Conservation (phyloP, 331 rosid genomes). For the Acacia pycnantha region DNA sequence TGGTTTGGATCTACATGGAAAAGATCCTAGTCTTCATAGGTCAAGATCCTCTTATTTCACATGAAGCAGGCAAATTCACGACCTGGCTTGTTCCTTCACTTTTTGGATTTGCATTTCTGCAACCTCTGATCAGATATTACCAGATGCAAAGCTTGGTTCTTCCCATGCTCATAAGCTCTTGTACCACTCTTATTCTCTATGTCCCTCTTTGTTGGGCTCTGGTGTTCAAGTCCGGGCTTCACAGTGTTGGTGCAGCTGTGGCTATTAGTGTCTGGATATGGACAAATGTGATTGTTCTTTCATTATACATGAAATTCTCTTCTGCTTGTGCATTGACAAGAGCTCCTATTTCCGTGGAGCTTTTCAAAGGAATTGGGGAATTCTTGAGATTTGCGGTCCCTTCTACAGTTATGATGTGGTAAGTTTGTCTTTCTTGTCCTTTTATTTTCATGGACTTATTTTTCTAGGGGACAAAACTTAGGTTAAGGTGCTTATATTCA, state of each 20-base stretch:
- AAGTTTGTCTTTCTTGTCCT: not conserved
- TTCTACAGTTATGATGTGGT: slow-evolving; percentile 20
- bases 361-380: not conserved
- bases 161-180: slow-evolving; percentile 56
- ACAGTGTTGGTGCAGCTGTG: slow-evolving; percentile 42
- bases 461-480: not conserved
- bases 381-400: slow-evolving; percentile 18
- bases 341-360: slow-evolving; percentile 3
- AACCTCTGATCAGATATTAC: slow-evolving; percentile 54
- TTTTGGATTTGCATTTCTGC: slow-evolving; percentile 59
- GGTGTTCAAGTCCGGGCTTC: slow-evolving; percentile 57
- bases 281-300: not conserved
- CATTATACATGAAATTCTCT: not conserved
- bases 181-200: slow-evolving; percentile 40
- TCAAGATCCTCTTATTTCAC: slow-evolving; percentile 60
- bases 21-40: slow-evolving; percentile 47
- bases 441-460: not conserved
- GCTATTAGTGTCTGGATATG: not conserved
- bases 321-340: not conserved
- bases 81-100: slow-evolving; percentile 62
- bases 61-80: slow-evolving; percentile 57
- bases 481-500: no score
- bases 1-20: slow-evolving; percentile 53
- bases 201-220: slow-evolving; percentile 60
- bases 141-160: slow-evolving; percentile 57